Percentiles rank a stretch among this genome's conserved stretches.
Evolutionary conservation across 192 early-diverging fungal genomes (phyloP).

Genomic region (Backusella tuberculispora): DNA sequence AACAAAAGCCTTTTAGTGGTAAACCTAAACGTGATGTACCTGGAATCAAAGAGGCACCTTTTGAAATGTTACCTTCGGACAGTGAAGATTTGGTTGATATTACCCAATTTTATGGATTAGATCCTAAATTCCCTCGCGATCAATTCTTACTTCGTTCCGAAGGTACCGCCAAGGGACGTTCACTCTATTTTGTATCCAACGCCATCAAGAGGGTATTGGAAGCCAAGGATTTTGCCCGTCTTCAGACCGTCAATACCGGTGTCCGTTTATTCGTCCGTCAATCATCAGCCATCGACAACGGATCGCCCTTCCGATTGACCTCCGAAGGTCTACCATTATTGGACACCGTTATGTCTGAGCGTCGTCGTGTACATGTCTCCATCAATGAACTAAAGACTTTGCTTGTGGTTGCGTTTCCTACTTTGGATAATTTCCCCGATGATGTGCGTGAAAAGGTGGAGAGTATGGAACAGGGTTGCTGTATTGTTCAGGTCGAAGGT

Average conservation of each 20-base stretch:
- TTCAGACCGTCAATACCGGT: constrained; percentile 92
- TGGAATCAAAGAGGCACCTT: constrained; percentile 79
- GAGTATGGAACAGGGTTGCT: constrained; percentile 49
- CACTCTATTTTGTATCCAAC: constrained; percentile 86
- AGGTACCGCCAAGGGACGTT: constrained; percentile 63
- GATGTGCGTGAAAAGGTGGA: constrained; percentile 6
- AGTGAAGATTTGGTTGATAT: constrained; percentile 59
- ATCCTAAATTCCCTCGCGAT: constrained; percentile 70
- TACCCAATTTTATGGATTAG: constrained; percentile 78
- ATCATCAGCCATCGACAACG: constrained; percentile 53
- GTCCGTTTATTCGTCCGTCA: constrained; percentile 86
- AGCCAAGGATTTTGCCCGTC: constrained; percentile 59
- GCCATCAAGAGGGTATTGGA: constrained; percentile 75
- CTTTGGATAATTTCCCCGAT: constrained; percentile 37
- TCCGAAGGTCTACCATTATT: constrained; percentile 71
- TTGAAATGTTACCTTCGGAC: constrained; percentile 74
- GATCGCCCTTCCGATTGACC: constrained; percentile 69
- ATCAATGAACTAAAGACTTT: constrained; percentile 54
- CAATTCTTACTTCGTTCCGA: constrained; percentile 91
- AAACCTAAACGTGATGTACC: constrained; percentile 49
- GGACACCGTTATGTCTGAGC: constrained; percentile 50
- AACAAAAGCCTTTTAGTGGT: constrained; percentile 29
- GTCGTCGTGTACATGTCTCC: constrained; percentile 49
- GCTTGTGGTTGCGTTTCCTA: constrained; percentile 55
- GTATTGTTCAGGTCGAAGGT: constrained; percentile 55